Conservation (phyloP, 129 eudicot species). For the Chrysanthemum makinoi region DNA sequence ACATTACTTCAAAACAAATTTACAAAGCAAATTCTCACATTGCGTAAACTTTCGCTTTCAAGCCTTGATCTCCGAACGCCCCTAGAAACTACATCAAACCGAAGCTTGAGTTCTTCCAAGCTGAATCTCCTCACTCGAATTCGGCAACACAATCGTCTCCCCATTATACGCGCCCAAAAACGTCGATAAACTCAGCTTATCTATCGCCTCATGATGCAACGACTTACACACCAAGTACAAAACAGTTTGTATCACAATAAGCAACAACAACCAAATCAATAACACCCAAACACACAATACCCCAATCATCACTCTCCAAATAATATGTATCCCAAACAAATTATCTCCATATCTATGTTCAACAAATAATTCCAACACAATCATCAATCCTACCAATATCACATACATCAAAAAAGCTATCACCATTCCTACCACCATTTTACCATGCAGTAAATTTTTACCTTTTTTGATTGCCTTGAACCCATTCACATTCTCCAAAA, state of each 20-base stretch:
- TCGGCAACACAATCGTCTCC: conserved; percentile 18
- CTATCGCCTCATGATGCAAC: conserved; percentile 26
- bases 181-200: conserved; percentile 30
- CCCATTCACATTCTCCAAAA: conserved; percentile 27
- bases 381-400: background rate
- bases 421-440: conserved; percentile 25
- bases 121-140: conserved; percentile 30
- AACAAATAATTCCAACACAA: conserved; percentile 7
- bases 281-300: background rate
- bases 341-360: conserved; percentile 4
- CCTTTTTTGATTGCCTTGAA: conserved; percentile 27
- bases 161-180: conserved; percentile 24
- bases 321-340: background rate
- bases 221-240: conserved; percentile 35
- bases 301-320: conserved; percentile 33
- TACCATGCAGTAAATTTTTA: conserved; percentile 23
- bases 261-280: conserved; percentile 13
- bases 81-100: background rate
- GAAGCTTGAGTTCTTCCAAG: conserved; percentile 16
- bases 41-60: no score
- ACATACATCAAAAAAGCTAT: conserved; percentile 17
- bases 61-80: background rate
- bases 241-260: conserved; percentile 29
- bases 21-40: no score
- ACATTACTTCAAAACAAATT: no score